These are phyloP conservation scores for Debaryomyces singareniensis DNA, from an alignment of 1,139 yeast genomes.

Conservation along the genomic window DNA sequence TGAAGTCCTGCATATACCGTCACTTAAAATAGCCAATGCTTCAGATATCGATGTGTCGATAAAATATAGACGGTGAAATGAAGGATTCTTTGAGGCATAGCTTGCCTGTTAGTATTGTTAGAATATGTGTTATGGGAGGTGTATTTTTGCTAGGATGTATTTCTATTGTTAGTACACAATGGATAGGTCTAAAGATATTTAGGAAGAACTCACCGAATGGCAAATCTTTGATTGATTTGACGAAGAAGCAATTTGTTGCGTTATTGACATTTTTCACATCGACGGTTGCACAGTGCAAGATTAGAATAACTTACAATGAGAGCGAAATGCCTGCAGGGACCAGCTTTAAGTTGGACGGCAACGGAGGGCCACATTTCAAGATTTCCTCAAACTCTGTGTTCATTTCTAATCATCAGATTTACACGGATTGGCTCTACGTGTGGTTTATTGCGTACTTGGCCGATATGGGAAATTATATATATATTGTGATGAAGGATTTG, in stretches of 20 bases:
- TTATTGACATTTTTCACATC: constrained; percentile 40
- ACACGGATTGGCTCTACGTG: constrained; percentile 88
- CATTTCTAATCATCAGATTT: constrained; percentile 86
- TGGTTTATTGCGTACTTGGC: constrained; percentile 86
- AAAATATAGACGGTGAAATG: constrained; percentile 1
- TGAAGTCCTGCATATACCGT: too few species aligned
- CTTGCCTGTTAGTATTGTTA: constrained; percentile 15
- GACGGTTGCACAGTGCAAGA: constrained; percentile 32
- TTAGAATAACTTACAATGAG: constrained; percentile 37
- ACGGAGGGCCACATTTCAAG: constrained; percentile 22
- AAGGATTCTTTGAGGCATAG: constrained; percentile 7
- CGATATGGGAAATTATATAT: constrained; percentile 55
- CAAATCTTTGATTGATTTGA: constrained; percentile 34
- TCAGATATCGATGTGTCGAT: too few species aligned
- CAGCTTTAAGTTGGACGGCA: constrained; percentile 12
- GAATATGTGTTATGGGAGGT: constrained; percentile 25
- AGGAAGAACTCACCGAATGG: constrained; percentile 17
- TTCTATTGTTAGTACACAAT: constrained; percentile 38
- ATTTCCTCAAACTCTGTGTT: constrained; percentile 51
- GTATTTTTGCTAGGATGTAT: constrained; percentile 41
- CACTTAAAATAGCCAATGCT: too few species aligned
- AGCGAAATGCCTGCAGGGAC: constrained; percentile 13
- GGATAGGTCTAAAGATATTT: constrained; percentile 25
- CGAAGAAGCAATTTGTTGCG: constrained; percentile 46
- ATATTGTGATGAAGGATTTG: constrained; percentile 75